Base-by-base conservation (phyloP, 1,284 basidiomycete genomes). In the Uromyces viciae-fabae region DNA sequence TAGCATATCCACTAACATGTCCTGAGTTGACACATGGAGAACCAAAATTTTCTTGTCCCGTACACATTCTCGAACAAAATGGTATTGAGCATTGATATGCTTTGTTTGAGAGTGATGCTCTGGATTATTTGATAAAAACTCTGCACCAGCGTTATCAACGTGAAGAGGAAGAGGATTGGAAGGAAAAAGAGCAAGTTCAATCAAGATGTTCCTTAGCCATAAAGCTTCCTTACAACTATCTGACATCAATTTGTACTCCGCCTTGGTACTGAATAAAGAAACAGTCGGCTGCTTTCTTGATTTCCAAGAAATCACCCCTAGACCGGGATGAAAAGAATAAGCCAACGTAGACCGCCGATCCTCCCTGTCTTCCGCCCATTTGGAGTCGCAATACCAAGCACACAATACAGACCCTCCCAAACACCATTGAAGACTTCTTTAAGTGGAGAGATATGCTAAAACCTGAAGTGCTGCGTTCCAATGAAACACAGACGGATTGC, bases 1-100 rank as follows among this genome's bases (percentile, higher is more conserved):
- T 4, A 66, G n/a, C 28, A 33, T 36, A 31, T 66, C 62, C 7
- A 33, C 62, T 7, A 40, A 22, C 62, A 66, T 66, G 3, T 66
- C 19, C 3, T 3, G 19, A 3, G 38, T 66, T 40, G 38, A 66
- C 7, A 66, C 62, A 33, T 66, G 62, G 3, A 36, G 28, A 33
- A 66, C n/a, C 3, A 22, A 36, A 22, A 66, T 40, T 5, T 5
- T 3, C 7, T 7, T 4, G 62, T 66, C 19, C 33, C 33, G 28
- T 22, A 66, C 38, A 66, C 62, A 66, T 66, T 66, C 62, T 22
- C 19, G 62, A 7, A 66, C 33, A 31, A 66, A 66, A 40, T 66
- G 62, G 19, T 66, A 66, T 14, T 31, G 4, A 31, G 62, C 4
- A 28, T 66, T 22, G 62, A 66, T 66, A 22, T 66, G 62, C 33